Percentiles rank a stretch among this genome's conserved stretches.
Conservation (phyloP, 83 land plant genomes). For the Picea engelmannii region DNA sequence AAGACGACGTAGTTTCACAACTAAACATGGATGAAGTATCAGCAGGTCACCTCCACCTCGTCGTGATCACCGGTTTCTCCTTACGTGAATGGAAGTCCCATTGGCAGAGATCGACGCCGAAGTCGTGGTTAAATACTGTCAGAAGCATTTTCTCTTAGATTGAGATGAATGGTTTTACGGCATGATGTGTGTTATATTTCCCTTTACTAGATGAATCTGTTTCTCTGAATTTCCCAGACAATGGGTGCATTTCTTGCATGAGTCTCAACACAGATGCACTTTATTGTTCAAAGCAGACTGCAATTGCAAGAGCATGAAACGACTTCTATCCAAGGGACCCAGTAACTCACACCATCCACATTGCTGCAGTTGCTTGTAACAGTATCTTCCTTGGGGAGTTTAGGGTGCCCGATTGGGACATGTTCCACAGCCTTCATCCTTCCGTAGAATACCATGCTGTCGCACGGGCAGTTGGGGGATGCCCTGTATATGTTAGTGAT, state of each 20-base stretch:
- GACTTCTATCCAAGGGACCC: slow-evolving; percentile 95
- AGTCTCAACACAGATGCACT: slow-evolving; percentile 89
- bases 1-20: too few species aligned
- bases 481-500: slow-evolving; percentile 95
- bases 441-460: slow-evolving; percentile 92
- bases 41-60: too few species aligned
- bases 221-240: slow-evolving; percentile 79
- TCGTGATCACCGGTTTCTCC: too few species aligned
- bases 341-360: slow-evolving; percentile 91
- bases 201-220: slow-evolving; percentile 70
- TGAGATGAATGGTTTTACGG: slow-evolving; percentile 5
- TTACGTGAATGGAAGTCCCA: too few species aligned
- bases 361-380: slow-evolving; percentile 86
- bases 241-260: slow-evolving; percentile 96
- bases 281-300: slow-evolving; percentile 80
- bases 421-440: slow-evolving; percentile 88
- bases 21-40: too few species aligned
- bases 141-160: neutral
- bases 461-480: slow-evolving; percentile 93
- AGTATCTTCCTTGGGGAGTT: slow-evolving; percentile 88
- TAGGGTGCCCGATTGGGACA: slow-evolving; percentile 99
- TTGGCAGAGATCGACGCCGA: too few species aligned
- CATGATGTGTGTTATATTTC: neutral
- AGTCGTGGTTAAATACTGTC: too few species aligned
- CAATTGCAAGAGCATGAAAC: slow-evolving; percentile 87